Evolutionary conservation across 495 filamentous ascomycete genomes (phyloP).

Genomic region (Aspergillus bertholletiae): DNA sequence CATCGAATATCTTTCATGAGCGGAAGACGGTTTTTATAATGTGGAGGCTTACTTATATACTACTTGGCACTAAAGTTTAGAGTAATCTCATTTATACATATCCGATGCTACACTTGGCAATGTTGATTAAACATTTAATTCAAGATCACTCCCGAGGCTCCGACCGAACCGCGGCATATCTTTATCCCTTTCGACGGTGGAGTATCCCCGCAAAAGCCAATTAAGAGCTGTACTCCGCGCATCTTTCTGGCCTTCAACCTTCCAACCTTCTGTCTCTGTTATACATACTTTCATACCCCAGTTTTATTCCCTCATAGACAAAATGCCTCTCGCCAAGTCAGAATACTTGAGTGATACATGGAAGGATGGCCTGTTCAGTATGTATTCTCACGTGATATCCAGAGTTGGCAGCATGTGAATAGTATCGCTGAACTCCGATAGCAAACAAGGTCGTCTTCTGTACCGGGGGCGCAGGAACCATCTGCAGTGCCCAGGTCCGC

Average conservation of each 20-base stretch:
- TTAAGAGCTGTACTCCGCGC: no score
- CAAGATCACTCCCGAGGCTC: background rate
- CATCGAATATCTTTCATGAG: no score
- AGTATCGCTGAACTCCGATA: slow-evolving; percentile 29
- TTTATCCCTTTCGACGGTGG: no score
- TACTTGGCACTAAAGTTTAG: no score
- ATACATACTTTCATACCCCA: background rate
- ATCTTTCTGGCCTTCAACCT: background rate
- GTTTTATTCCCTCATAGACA: background rate
- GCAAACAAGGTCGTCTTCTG: slow-evolving; percentile 91
- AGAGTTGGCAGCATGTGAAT: background rate
- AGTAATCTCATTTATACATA: no score
- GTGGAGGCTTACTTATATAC: no score
- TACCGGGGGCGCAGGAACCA: slow-evolving; percentile 90
- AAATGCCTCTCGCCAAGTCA: slow-evolving; percentile 59
- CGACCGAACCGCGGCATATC: background rate
- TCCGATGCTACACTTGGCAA: no score
- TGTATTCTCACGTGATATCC: background rate
- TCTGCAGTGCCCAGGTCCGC: slow-evolving; percentile 89
- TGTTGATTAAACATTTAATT: no score
- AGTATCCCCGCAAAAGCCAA: background rate
- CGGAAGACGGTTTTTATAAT: no score
- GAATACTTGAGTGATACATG: slow-evolving; percentile 78
- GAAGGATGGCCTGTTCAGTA: slow-evolving; percentile 83
- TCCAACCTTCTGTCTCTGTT: background rate